These are phyloP conservation scores for Hypoxylon cercidicola DNA, from an alignment of 495 filamentous ascomycete species.

Conservation along the genomic window DNA sequence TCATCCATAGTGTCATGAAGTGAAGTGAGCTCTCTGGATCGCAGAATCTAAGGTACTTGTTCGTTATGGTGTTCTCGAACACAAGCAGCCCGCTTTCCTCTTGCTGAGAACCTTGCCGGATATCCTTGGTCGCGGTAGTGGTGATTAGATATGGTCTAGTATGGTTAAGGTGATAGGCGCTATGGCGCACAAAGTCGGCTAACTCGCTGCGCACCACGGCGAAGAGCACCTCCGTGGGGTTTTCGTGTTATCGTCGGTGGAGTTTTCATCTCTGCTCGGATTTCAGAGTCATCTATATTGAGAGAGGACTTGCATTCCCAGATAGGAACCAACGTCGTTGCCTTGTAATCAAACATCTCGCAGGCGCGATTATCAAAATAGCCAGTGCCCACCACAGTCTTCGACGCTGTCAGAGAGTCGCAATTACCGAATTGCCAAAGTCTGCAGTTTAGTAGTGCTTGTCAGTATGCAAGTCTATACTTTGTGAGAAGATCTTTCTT, in stretches of 20 bases:
- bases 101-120: constrained; percentile 23
- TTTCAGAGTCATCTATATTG: constrained; percentile 67
- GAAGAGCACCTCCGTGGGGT: constrained; percentile 63
- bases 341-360: constrained; percentile 56
- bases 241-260: constrained; percentile 47
- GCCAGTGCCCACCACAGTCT: constrained; percentile 69
- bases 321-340: constrained; percentile 54
- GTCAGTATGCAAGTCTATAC: constrained; percentile 65
- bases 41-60: constrained; percentile 59
- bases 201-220: constrained; percentile 61
- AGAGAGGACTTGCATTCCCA: constrained; percentile 66
- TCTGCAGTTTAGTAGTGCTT: constrained; percentile 61
- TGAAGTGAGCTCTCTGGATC: constrained; percentile 63
- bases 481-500: constrained; percentile 56
- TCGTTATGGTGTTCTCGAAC: constrained; percentile 58
- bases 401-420: constrained; percentile 67
- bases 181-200: constrained; percentile 59
- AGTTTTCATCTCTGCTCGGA: constrained; percentile 61
- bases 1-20: constrained; percentile 63
- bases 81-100: constrained; percentile 43
- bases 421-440: constrained; percentile 60
- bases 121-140: constrained; percentile 32
- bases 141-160: constrained; percentile 58
- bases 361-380: constrained; percentile 61
- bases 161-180: constrained; percentile 61